Percentiles rank a stretch among this genome's conserved stretches.
Evolutionary conservation across 176 grass and related monocot genomes (phyloP).

Genomic region (Cenchrus americanus): DNA sequence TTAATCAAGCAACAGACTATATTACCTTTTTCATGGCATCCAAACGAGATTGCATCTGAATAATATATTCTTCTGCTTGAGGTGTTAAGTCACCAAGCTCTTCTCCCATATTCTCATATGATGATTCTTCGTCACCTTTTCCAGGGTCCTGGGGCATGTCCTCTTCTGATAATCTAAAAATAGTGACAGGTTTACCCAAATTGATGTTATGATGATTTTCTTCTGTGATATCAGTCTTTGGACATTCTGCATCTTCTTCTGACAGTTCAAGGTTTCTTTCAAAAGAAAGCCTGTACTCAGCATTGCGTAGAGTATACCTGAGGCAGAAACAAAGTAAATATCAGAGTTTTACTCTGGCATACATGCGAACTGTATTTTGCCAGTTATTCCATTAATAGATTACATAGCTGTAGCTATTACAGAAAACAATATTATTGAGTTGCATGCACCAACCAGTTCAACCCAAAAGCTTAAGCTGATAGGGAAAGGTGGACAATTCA

Average conservation of each 20-base stretch:
- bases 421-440: slow-evolving; percentile 25
- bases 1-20: slow-evolving; percentile 22
- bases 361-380: slow-evolving; percentile 3
- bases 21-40: slow-evolving; percentile 83
- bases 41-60: slow-evolving; percentile 74
- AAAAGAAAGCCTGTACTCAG: slow-evolving; percentile 91
- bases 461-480: too few species aligned
- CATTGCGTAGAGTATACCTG: slow-evolving; percentile 93
- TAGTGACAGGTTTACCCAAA: slow-evolving; percentile 51
- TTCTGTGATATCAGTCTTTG: slow-evolving; percentile 51
- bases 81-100: slow-evolving; percentile 66
- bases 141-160: slow-evolving; percentile 27
- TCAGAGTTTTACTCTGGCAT: slow-evolving; percentile 19
- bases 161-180: slow-evolving; percentile 64
- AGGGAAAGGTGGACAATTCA: too few species aligned
- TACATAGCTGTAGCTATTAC: slow-evolving; percentile 14
- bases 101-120: slow-evolving; percentile 53
- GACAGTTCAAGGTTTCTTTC: slow-evolving; percentile 84
- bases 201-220: slow-evolving; percentile 47
- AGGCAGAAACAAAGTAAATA: slow-evolving; percentile 21
- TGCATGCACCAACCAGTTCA: too few species aligned
- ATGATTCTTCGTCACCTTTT: slow-evolving; percentile 50
- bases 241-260: slow-evolving; percentile 61
- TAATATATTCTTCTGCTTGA: slow-evolving; percentile 75
- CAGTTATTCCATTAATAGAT: slow-evolving; percentile 1